phyloP scores from a whole-genome alignment of 768 basidiomycete species.

The Tubosaeta sp. region DNA sequence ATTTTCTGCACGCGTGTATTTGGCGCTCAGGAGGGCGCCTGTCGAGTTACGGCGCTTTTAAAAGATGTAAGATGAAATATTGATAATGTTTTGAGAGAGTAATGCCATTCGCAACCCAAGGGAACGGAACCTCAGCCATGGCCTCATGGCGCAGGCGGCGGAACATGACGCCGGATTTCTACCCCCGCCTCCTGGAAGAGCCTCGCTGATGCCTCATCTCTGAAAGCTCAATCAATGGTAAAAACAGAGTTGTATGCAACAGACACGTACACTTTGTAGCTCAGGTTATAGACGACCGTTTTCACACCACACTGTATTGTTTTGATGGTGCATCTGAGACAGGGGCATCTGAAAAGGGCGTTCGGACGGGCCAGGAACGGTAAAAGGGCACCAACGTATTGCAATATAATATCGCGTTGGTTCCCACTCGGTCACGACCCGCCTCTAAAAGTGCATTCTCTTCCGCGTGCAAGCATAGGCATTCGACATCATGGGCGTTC shows the following conservation, averaged over 20 bases:
- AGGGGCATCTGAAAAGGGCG: constrained; percentile 73
- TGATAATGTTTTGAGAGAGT: constrained; percentile 20
- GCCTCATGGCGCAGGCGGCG: constrained; percentile 30
- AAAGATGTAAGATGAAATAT: constrained; percentile 62
- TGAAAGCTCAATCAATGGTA: constrained; percentile 24
- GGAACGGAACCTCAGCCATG: background rate
- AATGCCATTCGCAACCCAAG: background rate
- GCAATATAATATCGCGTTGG: constrained; percentile 87
- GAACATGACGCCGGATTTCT: constrained; percentile 67
- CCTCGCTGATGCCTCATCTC: constrained; percentile 77
- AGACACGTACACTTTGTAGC: constrained; percentile 84
- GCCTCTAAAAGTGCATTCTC: constrained; percentile 96
- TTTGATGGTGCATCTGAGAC: constrained; percentile 93
- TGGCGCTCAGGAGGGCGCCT: constrained; percentile 51
- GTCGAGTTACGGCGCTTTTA: constrained; percentile 41
- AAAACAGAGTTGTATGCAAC: background rate
- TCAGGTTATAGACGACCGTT: constrained; percentile 90
- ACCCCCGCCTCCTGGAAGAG: constrained; percentile 82
- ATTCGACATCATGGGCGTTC: constrained; percentile 56
- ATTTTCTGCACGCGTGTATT: too few relatives aligned
- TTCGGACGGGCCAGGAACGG: constrained; percentile 1
- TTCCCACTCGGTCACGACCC: constrained; percentile 84
- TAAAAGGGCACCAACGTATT: constrained; percentile 70
- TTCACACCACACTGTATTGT: constrained; percentile 94
- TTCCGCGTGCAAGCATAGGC: constrained; percentile 95